Conservation (phyloP, 2,329 filamentous ascomycete species). For the Neonectria coccinea region DNA sequence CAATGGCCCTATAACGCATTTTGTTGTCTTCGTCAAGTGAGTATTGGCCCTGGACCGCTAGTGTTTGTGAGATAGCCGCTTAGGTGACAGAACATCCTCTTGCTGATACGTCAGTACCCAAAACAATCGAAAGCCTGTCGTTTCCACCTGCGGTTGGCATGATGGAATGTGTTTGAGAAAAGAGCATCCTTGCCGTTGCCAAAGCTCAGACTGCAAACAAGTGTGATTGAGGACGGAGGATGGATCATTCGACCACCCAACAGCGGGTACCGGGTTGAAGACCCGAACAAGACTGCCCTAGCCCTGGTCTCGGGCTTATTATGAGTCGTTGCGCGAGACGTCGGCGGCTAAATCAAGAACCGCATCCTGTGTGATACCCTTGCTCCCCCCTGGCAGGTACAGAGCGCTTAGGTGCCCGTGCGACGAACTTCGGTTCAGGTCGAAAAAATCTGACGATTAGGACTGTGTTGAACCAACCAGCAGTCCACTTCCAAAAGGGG, state of each 20-base stretch:
- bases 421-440: background rate
- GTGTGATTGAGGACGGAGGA: constrained; percentile 7
- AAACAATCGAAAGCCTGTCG: background rate
- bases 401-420: constrained; percentile 22
- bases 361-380: constrained; percentile 12
- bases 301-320: constrained; percentile 18
- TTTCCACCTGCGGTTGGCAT: background rate
- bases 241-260: constrained; percentile 22
- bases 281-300: constrained; percentile 12
- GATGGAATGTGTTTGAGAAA: background rate
- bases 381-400: constrained; percentile 1
- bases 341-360: constrained; percentile 16
- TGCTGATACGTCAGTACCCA: background rate
- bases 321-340: constrained; percentile 14
- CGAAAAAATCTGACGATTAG: constrained; percentile 5
- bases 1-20: background rate
- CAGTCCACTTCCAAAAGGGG: background rate
- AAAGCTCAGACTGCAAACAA: constrained; percentile 11
- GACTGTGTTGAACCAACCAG: constrained; percentile 8
- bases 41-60: background rate
- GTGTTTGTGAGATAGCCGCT: background rate
- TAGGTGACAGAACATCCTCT: background rate
- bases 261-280: constrained; percentile 24
- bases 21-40: background rate
- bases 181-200: background rate